These are phyloP conservation scores for Ganoderma sinense DNA, from an alignment of 1,284 basidiomycete genomes.

Conservation along the genomic window DNA sequence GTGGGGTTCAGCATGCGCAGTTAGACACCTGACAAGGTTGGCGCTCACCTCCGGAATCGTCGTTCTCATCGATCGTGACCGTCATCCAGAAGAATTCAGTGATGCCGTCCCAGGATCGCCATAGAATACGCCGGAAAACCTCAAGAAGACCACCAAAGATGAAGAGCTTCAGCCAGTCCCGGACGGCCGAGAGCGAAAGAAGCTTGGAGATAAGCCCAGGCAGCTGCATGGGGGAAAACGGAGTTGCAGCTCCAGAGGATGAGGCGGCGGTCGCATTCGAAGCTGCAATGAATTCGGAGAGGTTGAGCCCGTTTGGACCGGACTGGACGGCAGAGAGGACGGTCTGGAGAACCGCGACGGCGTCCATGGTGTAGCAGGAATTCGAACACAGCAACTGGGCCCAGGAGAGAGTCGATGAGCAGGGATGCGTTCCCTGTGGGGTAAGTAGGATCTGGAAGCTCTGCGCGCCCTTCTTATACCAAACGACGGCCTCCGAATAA, in stretches of 20 bases:
- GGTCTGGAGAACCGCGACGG: constrained; percentile 24
- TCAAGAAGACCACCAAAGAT: constrained; percentile 34
- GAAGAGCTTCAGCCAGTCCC: constrained; percentile 41
- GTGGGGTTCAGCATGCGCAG: neutral
- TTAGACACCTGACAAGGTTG: neutral
- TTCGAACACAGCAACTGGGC: neutral
- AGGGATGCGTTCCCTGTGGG: constrained; percentile 1
- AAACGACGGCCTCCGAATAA: neutral
- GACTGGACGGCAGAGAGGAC: constrained; percentile 29
- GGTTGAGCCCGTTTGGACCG: constrained; percentile 20
- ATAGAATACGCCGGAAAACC: constrained; percentile 23
- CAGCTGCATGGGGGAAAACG: constrained; percentile 20
- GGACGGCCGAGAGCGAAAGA: constrained; percentile 29
- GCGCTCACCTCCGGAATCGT: constrained; percentile 32
- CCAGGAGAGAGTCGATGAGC: neutral
- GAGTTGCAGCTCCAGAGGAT: constrained; percentile 8
- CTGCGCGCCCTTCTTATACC: neutral
- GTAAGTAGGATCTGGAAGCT: constrained; percentile 2
- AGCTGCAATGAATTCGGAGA: neutral
- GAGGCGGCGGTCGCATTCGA: constrained; percentile 17
- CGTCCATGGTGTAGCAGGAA: constrained; percentile 17
- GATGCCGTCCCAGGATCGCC: constrained; percentile 18
- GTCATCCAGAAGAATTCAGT: constrained; percentile 32
- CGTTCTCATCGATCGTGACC: constrained; percentile 40
- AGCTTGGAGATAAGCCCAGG: constrained; percentile 24